Conservation (phyloP, 2,329 filamentous ascomycete species). For the Phialemonium atrogriseum region DNA sequence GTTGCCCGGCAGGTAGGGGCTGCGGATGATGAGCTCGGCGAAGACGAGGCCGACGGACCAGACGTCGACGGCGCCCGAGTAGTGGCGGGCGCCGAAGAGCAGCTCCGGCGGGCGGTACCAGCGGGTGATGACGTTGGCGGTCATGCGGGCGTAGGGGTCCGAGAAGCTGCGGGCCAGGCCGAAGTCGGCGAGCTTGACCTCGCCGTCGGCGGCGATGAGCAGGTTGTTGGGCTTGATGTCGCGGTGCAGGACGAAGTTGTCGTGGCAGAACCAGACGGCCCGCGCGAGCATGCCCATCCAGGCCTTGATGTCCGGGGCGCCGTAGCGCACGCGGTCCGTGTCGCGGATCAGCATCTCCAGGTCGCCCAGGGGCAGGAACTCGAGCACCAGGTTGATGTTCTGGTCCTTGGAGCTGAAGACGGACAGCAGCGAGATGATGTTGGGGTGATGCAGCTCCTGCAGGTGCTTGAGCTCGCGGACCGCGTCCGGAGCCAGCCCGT, state of each 20-base stretch:
- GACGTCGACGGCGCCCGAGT: constrained; percentile 83
- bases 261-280: constrained; percentile 94
- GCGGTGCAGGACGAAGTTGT: constrained; percentile 86
- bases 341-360: constrained; percentile 92
- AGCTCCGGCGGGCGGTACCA: constrained; percentile 97
- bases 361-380: constrained; percentile 89
- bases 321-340: constrained; percentile 68
- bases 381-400: constrained; percentile 91
- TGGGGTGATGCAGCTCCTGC: constrained; percentile 87
- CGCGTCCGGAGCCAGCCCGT: constrained; percentile 89
- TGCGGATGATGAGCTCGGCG: constrained; percentile 77
- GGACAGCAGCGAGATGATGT: constrained; percentile 86
- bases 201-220: constrained; percentile 84
- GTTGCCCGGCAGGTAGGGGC: constrained; percentile 75
- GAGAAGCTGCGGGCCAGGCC: constrained; percentile 85
- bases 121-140: constrained; percentile 86
- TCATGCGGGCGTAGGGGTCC: constrained; percentile 85
- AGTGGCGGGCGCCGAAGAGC: constrained; percentile 82
- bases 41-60: constrained; percentile 94
- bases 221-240: constrained; percentile 99
- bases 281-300: constrained; percentile 98
- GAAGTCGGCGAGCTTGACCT: constrained; percentile 95
- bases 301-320: constrained; percentile 84
- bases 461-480: constrained; percentile 94
- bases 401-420: constrained; percentile 96